Base-by-base conservation (phyloP, 129 eudicot species). In the Chrysanthemum makinoi region DNA sequence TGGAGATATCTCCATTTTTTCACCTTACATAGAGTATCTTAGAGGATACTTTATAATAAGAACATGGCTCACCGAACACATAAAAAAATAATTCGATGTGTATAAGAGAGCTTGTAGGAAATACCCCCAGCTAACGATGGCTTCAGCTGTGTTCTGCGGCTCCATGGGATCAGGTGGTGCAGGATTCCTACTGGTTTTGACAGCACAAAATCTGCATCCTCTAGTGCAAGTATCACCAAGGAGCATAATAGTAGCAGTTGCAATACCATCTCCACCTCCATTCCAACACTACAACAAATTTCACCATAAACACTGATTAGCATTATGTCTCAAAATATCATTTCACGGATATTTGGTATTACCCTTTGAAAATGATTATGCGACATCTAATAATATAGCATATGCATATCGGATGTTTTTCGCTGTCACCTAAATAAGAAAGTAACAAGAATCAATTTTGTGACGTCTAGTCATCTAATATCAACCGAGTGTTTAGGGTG, bases 171-270 rank as follows among this genome's bases (percentile, higher is more conserved):
- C 99, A 12, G 99, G 99, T 16, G 99, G 96, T 11, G 93, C 82
- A 10, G 99, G 99, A 72, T 94, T 94, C 59, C 85, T 82, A 71
- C 96, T 94, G 9, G 99, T 94, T 85, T 94, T 94, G 55, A 94
- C 99, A n/a, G 99, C 99, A 86, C 97, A 94, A 81, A 94, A 94
- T 77, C 97, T 80, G 78, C 99, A 94, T 3, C 97, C 97, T 15
- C 99, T 81, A 6, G 97, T 94, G 75, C 97, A 90, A 17, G 97
- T 94, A 68, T 94, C 98, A 4, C 96, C 98, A 16, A 94, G 92
- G 79, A 94, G 82, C 98, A 94, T 89, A 39, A 94, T 94, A 1
- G 96, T 94, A 0, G 98, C 98, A 19, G 98, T 94, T 6, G 98
- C 88, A 74, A 94, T 85, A 52, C 96, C 96, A 78, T 93, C 98